Conservation (phyloP, 352 stramenopile species). For the Thalassiosira allenii region DNA sequence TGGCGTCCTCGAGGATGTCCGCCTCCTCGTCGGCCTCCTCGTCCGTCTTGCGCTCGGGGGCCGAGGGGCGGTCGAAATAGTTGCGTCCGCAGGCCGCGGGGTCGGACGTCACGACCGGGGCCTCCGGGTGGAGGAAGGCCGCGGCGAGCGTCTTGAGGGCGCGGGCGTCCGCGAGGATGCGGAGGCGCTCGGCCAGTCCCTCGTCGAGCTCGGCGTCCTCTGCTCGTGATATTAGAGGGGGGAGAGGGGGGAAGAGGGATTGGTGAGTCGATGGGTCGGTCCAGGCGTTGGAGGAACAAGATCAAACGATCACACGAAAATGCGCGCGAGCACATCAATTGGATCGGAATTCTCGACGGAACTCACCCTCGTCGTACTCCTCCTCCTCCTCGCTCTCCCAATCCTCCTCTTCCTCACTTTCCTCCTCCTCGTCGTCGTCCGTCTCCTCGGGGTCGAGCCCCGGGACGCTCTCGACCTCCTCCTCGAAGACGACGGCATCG, state of each 20-base stretch:
- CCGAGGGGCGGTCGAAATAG: constrained; percentile 51
- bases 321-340: constrained; percentile 8
- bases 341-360: not conserved
- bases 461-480: constrained; percentile 50
- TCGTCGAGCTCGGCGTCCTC: constrained; percentile 52
- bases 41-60: constrained; percentile 14
- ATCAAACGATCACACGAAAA: not conserved
- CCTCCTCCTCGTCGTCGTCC: constrained; percentile 34
- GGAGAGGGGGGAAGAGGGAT: constrained; percentile 3
- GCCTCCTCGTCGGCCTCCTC: constrained; percentile 54
- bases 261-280: not conserved
- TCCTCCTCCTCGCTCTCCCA: constrained; percentile 11
- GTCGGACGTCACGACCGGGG: constrained; percentile 42
- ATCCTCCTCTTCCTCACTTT: constrained; percentile 41
- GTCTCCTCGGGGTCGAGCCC: constrained; percentile 40
- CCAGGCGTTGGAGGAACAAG: constrained; percentile 7
- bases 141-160: constrained; percentile 66
- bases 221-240: constrained; percentile 46
- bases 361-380: constrained; percentile 26
- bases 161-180: constrained; percentile 71
- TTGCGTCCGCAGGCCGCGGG: constrained; percentile 47
- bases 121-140: constrained; percentile 71
- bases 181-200: constrained; percentile 59
- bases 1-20: constrained; percentile 55
- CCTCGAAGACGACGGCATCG: constrained; percentile 49